Evolutionary conservation across 2,329 filamentous ascomycete genomes (phyloP), one percentile per base, ranked within the genome.

Genomic region (Aspergillus sp.): DNA sequence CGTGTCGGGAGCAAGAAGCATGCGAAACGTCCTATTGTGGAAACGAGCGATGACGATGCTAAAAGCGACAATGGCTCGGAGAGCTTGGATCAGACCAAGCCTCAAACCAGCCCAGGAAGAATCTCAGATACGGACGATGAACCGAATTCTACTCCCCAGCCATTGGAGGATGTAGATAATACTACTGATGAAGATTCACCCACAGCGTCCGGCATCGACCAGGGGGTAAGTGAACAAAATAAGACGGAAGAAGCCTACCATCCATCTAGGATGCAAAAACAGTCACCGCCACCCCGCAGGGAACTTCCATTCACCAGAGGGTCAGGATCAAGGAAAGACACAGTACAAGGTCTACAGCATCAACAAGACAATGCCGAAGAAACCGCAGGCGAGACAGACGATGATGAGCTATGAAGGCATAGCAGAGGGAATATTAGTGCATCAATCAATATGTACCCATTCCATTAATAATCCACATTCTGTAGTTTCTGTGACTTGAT

Each of bases 281-380:
- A 64, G 10, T 30, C 65, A 12, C 71, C 73, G 15, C 80, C 80
- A 12, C 79, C 79, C 1, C 72, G 70, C 48, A 74, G 79, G 62
- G 74, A 78, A 49, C 66, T 82, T 17, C 79, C 79, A 0, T 81
- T 81, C 64, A 60, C 64, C 1, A 72, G 66, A 59, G 70, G 62
- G 58, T 41, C 55, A 30, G 25, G 58, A 52, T 64, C 43, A 56
- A 39, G 58, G 28, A 63, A 50, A 10, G 50, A 25, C 28, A 30
- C 25, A 4, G 12, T 36, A 21, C 41, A 17, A 32, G 8, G 51
- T 9, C 28, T 63, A 15, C 54, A n/a, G 21, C 53, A 45, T 47
- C 28, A 58, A 32, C 58, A 57, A 13, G 60, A 66, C 30, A 65
- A 62, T 32, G 63, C 55, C 5, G 72, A 71, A 54, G 70, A 66